Evolutionary conservation across 2,329 filamentous ascomycete genomes (phyloP), one percentile per base, ranked within the genome.

Genomic region (Fusarium temperatum): DNA sequence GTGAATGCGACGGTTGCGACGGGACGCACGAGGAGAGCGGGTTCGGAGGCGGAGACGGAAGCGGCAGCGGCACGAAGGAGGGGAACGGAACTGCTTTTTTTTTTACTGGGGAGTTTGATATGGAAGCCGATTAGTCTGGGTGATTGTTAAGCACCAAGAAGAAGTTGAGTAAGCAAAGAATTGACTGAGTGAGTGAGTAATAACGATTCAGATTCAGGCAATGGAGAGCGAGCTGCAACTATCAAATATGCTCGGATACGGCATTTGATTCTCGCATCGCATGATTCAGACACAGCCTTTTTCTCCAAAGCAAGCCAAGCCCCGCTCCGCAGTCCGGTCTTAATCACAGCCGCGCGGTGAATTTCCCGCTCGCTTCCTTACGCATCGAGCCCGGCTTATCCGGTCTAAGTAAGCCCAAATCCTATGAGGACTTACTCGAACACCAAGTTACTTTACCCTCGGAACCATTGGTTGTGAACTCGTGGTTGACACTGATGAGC

Each of bases 271-370:
- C 56, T 75, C 62, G 67, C 68, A 75, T 75, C 69, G 73, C 75
- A 75, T 75, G 74, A 75, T 74, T 78, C 75, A 75, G 47, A 62
- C 45, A 74, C 26, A 50, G 12, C 63, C 73, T 53, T 70, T 64
- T 63, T 47, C 62, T 47, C 36, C 57, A 54, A 67, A 36, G 35
- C 41, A 50, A 50, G 42, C 42, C 53, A 54, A 57, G 36, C 35
- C 67, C 64, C 62, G 62, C 58, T 73, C 75, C 69, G 67, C 59
- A 70, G 59, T 59, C 66, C 67, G 68, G 71, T 54, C 65, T 66
- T 70, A 61, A 68, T 77, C 74, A 77, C 58, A 70, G 61, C 74
- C 74, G 76, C 76, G 76, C 76, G 76, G 76, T 67, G 74, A 78
- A 78, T 78, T 75, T 60, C 76, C 75, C 69, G 56, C 65, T 67